Conservation (phyloP, 352 stramenopile genomes). For the Phytophthora tubulina region DNA sequence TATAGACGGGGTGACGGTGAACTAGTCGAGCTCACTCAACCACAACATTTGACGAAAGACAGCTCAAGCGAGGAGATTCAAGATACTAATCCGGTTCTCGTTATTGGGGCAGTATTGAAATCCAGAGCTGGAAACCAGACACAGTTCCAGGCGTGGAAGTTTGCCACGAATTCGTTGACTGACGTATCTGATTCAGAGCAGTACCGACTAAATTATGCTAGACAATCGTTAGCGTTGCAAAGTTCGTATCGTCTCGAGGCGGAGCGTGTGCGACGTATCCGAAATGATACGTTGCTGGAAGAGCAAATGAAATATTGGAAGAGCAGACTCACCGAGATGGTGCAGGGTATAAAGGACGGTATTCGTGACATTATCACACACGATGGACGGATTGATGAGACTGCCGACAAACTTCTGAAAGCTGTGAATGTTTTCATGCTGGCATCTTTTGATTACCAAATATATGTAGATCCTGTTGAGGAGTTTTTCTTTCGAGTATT, state of each 20-base stretch:
- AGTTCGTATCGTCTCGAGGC: constrained; percentile 31
- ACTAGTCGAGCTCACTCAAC: constrained; percentile 18
- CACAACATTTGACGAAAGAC: neutral
- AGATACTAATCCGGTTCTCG: neutral
- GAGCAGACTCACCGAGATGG: neutral
- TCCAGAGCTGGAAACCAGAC: neutral
- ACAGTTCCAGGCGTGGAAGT: constrained; percentile 33
- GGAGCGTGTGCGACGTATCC: constrained; percentile 16
- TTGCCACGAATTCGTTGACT: constrained; percentile 16
- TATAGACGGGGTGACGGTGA: constrained; percentile 23
- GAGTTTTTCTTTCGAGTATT: neutral
- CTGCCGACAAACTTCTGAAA: constrained; percentile 15
- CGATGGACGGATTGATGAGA: neutral
- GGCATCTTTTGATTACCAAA: neutral
- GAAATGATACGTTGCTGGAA: constrained; percentile 6
- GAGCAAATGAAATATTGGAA: neutral
- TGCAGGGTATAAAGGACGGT: constrained; percentile 6
- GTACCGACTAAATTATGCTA: constrained; percentile 7
- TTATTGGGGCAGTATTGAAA: constrained; percentile 19
- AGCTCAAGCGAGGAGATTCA: neutral
- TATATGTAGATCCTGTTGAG: neutral
- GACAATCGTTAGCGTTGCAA: constrained; percentile 9
- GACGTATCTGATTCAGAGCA: neutral
- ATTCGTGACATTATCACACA: constrained; percentile 24
- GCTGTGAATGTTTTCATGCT: constrained; percentile 17